phyloP scores from a whole-genome alignment of 768 basidiomycete genomes.

The Termitomyces sp. region DNA sequence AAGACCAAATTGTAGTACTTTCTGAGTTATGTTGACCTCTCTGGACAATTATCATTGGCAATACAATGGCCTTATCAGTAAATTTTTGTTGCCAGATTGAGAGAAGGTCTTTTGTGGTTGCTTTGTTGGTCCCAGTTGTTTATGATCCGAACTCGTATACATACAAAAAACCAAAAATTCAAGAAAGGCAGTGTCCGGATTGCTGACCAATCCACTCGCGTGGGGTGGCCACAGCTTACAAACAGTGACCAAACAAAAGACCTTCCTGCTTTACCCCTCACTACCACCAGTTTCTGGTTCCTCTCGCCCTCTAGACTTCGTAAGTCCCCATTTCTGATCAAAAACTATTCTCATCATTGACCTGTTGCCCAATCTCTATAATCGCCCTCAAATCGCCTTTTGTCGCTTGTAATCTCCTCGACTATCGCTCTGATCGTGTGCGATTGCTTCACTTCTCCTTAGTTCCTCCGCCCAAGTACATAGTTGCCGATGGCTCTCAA shows the following conservation, averaged over 20 bases:
- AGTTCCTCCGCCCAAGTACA: slow-evolving; percentile 24
- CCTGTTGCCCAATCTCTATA: slow-evolving; percentile 11
- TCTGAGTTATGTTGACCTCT: background rate
- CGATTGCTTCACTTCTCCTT: slow-evolving; percentile 29
- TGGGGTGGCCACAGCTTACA: slow-evolving; percentile 30
- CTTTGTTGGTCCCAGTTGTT: background rate
- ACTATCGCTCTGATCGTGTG: slow-evolving; percentile 34
- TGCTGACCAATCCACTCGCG: slow-evolving; percentile 34
- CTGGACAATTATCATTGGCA: background rate
- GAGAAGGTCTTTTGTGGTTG: no score
- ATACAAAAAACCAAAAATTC: slow-evolving; percentile 5
- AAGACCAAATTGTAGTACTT: background rate
- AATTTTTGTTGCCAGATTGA: background rate
- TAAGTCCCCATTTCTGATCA: slow-evolving; percentile 20
- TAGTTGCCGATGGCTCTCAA: slow-evolving; percentile 79
- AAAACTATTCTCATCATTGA: slow-evolving; percentile 11
- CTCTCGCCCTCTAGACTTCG: slow-evolving; percentile 23
- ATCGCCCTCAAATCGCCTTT: slow-evolving; percentile 29
- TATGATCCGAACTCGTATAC: slow-evolving; percentile 7
- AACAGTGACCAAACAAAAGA: slow-evolving; percentile 38
- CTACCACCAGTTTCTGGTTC: slow-evolving; percentile 37
- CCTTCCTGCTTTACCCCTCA: slow-evolving; percentile 40
- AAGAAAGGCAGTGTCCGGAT: slow-evolving; percentile 13
- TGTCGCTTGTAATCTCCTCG: slow-evolving; percentile 13
- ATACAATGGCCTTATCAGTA: background rate